Conservation (phyloP, 164 flowering plant species). For the Magnolia kwangsiensis region DNA sequence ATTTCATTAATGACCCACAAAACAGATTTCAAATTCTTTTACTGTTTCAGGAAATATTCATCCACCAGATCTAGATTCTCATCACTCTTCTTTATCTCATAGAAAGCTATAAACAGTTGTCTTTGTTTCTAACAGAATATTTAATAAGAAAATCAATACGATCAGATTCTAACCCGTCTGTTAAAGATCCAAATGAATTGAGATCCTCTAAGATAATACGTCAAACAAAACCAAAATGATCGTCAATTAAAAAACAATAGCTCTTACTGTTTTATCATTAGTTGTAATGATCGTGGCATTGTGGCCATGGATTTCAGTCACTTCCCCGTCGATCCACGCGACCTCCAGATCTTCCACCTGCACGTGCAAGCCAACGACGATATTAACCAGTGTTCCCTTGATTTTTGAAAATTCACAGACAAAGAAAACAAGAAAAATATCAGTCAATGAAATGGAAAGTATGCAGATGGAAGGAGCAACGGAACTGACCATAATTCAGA, state of each 20-base stretch:
- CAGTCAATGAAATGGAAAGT: neutral
- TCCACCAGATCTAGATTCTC: no score
- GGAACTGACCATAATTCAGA: slow-evolving; percentile 37
- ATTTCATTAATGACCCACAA: no score
- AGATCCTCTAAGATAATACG: no score
- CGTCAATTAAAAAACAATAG: neutral
- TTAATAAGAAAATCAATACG: no score
- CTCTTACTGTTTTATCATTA: slow-evolving; percentile 55
- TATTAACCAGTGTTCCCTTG: slow-evolving; percentile 76
- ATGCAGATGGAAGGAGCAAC: neutral
- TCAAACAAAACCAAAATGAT: no score
- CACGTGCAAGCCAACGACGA: slow-evolving; percentile 72
- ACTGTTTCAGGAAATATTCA: no score
- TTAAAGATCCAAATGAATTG: no score
- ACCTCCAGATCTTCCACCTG: slow-evolving; percentile 74
- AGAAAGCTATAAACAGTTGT: no score
- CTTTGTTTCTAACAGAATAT: no score
- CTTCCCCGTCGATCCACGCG: slow-evolving; percentile 86
- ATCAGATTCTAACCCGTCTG: no score
- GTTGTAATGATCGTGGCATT: slow-evolving; percentile 49
- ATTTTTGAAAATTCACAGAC: slow-evolving; percentile 13
- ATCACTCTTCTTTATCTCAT: no score
- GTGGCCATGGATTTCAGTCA: slow-evolving; percentile 49
- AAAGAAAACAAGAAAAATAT: neutral
- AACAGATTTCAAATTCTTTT: no score